A percentile compares a stretch with the other conserved stretches of the same genome.
phyloP scores from a whole-genome alignment of 768 basidiomycete genomes.

The Russula emetica region DNA sequence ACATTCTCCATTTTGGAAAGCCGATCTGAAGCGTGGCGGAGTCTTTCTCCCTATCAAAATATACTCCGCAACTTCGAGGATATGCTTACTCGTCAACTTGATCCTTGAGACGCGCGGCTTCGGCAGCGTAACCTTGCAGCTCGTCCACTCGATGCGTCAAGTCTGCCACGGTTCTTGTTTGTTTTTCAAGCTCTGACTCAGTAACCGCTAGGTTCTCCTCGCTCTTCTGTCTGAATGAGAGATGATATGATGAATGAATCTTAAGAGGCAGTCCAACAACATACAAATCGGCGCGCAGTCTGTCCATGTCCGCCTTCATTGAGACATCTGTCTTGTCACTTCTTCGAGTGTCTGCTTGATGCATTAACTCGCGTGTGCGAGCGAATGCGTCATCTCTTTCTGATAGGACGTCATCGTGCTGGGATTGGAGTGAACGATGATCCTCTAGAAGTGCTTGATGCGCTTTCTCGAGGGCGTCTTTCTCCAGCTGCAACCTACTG shows the following conservation, averaged over 20 bases:
- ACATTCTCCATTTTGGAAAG: constrained; percentile 94
- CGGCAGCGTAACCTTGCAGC: constrained; percentile 69
- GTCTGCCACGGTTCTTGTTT: constrained; percentile 61
- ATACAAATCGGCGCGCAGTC: constrained; percentile 79
- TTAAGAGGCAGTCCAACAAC: constrained; percentile 33
- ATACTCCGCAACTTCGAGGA: constrained; percentile 7
- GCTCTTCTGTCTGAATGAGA: constrained; percentile 73
- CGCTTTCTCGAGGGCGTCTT: constrained; percentile 79
- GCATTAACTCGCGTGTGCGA: constrained; percentile 55
- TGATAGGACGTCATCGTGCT: constrained; percentile 66
- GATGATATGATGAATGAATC: constrained; percentile 32
- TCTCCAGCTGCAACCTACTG: constrained; percentile 73
- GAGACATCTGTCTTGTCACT: constrained; percentile 70
- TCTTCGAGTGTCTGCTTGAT: constrained; percentile 57
- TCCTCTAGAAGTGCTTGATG: constrained; percentile 75
- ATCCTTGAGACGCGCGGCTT: constrained; percentile 79
- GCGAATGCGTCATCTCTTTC: constrained; percentile 75
- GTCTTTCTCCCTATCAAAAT: constrained; percentile 43
- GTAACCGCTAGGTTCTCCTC: constrained; percentile 85
- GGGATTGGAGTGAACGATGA: constrained; percentile 68
- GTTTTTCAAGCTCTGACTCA: constrained; percentile 81
- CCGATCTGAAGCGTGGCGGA: constrained; percentile 87
- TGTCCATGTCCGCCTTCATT: constrained; percentile 76
- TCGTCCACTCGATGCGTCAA: constrained; percentile 79
- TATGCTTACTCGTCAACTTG: constrained; percentile 84